phyloP scores from a whole-genome alignment of 768 basidiomycete genomes.

The Pulveroboletus sp. region DNA sequence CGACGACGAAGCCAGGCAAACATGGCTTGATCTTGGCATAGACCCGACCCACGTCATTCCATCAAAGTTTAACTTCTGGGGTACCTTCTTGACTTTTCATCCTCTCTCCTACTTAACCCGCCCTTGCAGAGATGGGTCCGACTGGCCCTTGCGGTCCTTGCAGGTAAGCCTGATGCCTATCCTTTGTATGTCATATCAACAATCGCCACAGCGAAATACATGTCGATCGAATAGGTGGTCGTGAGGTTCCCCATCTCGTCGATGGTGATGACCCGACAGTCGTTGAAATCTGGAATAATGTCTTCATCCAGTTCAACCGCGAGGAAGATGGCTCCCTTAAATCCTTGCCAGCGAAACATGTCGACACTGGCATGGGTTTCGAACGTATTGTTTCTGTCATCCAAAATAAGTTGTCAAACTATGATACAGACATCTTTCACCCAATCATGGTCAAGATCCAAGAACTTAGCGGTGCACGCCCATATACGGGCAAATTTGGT shows the following conservation, averaged over 20 bases:
- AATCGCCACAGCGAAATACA: constrained; percentile 75
- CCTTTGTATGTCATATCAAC: background rate
- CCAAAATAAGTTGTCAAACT: constrained; percentile 90
- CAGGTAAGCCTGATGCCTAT: constrained; percentile 44
- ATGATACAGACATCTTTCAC: constrained; percentile 93
- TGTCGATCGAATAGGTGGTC: constrained; percentile 95
- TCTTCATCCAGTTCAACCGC: constrained; percentile 98
- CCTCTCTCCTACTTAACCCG: constrained; percentile 1
- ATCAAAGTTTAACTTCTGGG: constrained; percentile 99
- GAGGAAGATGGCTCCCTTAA: constrained; percentile 82
- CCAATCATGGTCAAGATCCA: constrained; percentile 87
- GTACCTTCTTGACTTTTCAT: constrained; percentile 41
- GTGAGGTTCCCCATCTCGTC: constrained; percentile 89
- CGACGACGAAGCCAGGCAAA: constrained; percentile 82
- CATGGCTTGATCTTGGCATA: constrained; percentile 88
- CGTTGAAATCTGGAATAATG: constrained; percentile 99
- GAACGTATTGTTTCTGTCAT: constrained; percentile 94
- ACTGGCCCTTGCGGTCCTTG: constrained; percentile 98
- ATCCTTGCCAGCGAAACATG: constrained; percentile 84
- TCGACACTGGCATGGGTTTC: constrained; percentile 99
- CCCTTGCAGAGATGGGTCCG: constrained; percentile 87
- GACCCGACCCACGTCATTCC: constrained; percentile 87
- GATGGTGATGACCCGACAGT: constrained; percentile 97
- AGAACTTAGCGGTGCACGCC: constrained; percentile 81
- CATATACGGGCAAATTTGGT: constrained; percentile 89